phyloP scores from a whole-genome alignment of 768 basidiomycete genomes.

The Agaricus subrufescens region DNA sequence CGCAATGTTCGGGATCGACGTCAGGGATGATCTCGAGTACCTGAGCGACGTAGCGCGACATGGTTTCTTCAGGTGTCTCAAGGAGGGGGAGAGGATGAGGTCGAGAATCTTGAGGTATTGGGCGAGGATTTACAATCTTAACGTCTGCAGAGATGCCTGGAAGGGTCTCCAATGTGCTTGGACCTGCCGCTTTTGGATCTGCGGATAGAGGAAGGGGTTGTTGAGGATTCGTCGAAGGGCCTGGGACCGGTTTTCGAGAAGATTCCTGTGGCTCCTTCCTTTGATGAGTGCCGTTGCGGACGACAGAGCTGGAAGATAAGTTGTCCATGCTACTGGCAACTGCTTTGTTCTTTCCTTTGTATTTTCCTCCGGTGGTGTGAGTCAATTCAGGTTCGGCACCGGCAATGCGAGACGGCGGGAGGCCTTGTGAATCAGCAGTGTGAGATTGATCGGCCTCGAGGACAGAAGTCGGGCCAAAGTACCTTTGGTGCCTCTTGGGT shows the following conservation, averaged over 20 bases:
- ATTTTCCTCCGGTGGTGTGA: neutral
- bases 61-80: slow-evolving; percentile 12
- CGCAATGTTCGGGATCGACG: slow-evolving; percentile 52
- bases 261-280: too few species aligned
- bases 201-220: too few species aligned
- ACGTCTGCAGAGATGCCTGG: neutral
- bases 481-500: too few species aligned
- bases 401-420: too few species aligned
- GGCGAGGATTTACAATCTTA: neutral
- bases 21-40: slow-evolving; percentile 71
- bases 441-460: too few species aligned
- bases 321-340: too few species aligned
- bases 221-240: neutral
- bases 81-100: slow-evolving; percentile 4
- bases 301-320: too few species aligned
- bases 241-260: neutral
- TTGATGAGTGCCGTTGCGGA: too few species aligned
- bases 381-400: neutral
- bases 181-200: neutral
- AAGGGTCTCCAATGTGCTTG: neutral
- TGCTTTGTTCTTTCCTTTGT: neutral
- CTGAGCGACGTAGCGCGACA: slow-evolving; percentile 30
- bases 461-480: too few species aligned
- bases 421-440: too few species aligned
- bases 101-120: slow-evolving; percentile 8